Evolutionary conservation across 2,329 filamentous ascomycete species (phyloP).

Genomic region (Elsinoe fawcettii): DNA sequence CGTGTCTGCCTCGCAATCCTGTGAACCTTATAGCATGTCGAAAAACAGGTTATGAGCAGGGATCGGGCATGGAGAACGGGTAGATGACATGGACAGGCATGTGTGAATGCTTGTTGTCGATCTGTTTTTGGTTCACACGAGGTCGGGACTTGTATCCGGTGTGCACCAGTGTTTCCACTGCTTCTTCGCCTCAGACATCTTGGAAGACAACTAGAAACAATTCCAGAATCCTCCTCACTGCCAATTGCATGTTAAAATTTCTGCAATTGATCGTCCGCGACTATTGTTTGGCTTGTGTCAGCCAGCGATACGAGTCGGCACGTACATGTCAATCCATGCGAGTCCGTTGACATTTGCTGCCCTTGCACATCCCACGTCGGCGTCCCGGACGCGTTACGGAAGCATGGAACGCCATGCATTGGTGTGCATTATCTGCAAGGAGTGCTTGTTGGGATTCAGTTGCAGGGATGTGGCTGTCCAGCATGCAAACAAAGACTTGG

Average conservation of each 20-base stretch:
- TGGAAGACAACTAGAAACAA: not conserved
- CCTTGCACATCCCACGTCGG: not conserved
- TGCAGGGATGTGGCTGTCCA: not conserved
- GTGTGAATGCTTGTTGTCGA: not conserved
- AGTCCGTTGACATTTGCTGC: not conserved
- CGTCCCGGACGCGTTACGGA: slow-evolving; percentile 1
- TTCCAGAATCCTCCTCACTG: not conserved
- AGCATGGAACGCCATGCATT: slow-evolving; percentile 10
- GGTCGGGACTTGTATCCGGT: not conserved
- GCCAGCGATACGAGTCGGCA: not conserved
- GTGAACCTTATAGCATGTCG: not conserved
- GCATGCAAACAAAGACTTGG: not conserved
- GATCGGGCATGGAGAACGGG: not conserved
- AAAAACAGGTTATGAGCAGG: not conserved
- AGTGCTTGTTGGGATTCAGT: slow-evolving; percentile 3
- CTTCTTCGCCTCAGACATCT: not conserved
- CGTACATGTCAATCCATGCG: slow-evolving; percentile 1
- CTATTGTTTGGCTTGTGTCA: slow-evolving; percentile 12
- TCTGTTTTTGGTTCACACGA: not conserved
- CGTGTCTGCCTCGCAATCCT: slow-evolving; percentile 1
- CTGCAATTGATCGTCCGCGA: not conserved
- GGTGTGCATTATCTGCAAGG: not conserved
- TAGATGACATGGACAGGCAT: not conserved
- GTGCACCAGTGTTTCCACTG: not conserved
- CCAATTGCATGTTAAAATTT: not conserved